Evolutionary conservation across 1,139 yeast genomes (phyloP).

Genomic region (Protomyces arabidopsidicola): DNA sequence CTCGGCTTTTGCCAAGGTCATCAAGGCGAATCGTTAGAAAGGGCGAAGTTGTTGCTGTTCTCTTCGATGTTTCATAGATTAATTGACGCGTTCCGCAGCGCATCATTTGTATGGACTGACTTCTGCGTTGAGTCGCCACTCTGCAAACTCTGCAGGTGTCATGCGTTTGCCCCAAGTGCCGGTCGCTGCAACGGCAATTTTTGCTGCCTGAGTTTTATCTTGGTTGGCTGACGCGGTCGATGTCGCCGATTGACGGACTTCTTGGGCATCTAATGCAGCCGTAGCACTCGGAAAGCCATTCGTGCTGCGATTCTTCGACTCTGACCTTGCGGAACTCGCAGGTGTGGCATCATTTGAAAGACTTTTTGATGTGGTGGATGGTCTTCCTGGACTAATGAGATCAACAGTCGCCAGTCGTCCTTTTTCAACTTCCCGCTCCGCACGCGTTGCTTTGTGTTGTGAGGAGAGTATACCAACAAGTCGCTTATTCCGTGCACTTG

Average conservation of each 20-base stretch:
- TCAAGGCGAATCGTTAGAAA: constrained; percentile 9
- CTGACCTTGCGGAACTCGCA: too few relatives aligned
- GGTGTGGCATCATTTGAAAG: too few relatives aligned
- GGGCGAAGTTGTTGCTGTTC: not conserved
- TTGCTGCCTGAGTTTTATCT: not conserved
- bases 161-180: not conserved
- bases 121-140: not conserved
- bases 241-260: not conserved
- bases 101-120: not conserved
- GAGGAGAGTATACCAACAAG: not conserved
- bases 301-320: too few relatives aligned
- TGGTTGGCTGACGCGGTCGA: not conserved
- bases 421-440: not conserved
- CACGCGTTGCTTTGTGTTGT: not conserved
- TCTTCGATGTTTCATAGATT: too few relatives aligned
- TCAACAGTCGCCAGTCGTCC: not conserved
- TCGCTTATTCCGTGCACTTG: not conserved
- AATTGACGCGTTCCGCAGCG: not conserved
- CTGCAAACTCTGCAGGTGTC: not conserved
- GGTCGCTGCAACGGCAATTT: not conserved
- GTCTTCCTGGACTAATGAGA: not conserved
- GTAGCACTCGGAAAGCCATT: too few relatives aligned
- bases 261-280: too few relatives aligned
- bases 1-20: constrained; percentile 17
- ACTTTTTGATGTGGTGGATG: too few relatives aligned